A percentile compares a stretch with the other conserved stretches of the same genome.
Evolutionary conservation across 2,329 filamentous ascomycete genomes (phyloP).

Genomic region (Pezicula neosporulosa): DNA sequence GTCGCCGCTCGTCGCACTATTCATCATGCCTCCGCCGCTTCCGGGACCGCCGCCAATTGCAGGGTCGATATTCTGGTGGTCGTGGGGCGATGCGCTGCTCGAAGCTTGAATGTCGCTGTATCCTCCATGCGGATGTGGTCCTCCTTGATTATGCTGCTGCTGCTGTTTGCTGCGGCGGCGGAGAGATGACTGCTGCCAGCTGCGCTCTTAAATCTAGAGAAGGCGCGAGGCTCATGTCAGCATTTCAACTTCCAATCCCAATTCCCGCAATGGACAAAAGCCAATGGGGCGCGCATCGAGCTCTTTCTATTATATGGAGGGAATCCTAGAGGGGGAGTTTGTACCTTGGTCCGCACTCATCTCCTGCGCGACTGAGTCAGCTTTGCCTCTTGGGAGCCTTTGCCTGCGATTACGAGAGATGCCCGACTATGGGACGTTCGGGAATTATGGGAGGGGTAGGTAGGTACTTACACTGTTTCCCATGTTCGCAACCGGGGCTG

Average conservation of each 20-base stretch:
- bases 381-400: conserved; percentile 4
- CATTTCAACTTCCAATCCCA: conserved; percentile 3
- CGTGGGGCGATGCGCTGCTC: conserved; percentile 27
- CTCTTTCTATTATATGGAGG: conserved; percentile 1
- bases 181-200: conserved; percentile 28
- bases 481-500: conserved; percentile 1
- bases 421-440: background rate
- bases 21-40: conserved; percentile 26
- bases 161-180: conserved; percentile 9
- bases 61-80: conserved; percentile 30
- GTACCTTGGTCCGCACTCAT: conserved; percentile 27
- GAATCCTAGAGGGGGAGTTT: conserved; percentile 2
- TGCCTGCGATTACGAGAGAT: conserved; percentile 1
- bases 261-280: background rate
- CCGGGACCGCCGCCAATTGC: conserved; percentile 24
- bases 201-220: conserved; percentile 30
- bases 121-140: conserved; percentile 21
- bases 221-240: conserved; percentile 26
- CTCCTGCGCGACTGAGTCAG: conserved; percentile 26
- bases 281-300: background rate
- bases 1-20: conserved; percentile 25
- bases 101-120: conserved; percentile 26
- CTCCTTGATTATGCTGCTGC: conserved; percentile 10
- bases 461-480: conserved; percentile 2
- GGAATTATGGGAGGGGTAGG: background rate